Evolutionary conservation across 139 green algal species (phyloP).

Genomic region (Monoraphidium neglectum): DNA sequence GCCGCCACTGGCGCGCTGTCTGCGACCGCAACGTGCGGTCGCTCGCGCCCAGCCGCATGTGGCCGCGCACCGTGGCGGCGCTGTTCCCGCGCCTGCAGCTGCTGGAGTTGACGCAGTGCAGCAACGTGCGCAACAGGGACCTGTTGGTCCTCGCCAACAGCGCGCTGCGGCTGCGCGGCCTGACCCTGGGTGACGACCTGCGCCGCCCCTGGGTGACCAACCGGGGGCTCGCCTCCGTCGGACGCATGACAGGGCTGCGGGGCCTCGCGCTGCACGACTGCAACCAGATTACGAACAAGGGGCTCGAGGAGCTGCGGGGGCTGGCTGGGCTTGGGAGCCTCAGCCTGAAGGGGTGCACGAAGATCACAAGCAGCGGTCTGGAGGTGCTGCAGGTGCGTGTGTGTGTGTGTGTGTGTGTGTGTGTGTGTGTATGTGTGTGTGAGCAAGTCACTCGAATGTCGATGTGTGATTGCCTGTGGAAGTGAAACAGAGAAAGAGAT

Average conservation of each 20-base stretch:
- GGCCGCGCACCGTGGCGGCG: slow-evolving; percentile 13
- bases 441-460: too few species aligned
- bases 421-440: too few species aligned
- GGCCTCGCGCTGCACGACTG: slow-evolving; percentile 28
- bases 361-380: slow-evolving; percentile 37
- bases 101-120: too few species aligned
- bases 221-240: slow-evolving; percentile 25
- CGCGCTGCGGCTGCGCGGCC: slow-evolving; percentile 10
- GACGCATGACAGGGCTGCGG: slow-evolving; percentile 20
- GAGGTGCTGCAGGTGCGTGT: slow-evolving; percentile 29
- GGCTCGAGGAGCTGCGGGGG: slow-evolving; percentile 8
- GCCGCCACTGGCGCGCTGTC: slow-evolving; percentile 23
- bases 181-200: slow-evolving; percentile 25
- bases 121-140: too few species aligned
- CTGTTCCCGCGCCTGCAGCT: slow-evolving; percentile 1
- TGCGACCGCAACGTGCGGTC: slow-evolving; percentile 22
- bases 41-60: slow-evolving; percentile 8
- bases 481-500: too few species aligned
- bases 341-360: slow-evolving; percentile 25
- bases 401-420: background rate
- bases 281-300: slow-evolving; percentile 38
- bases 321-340: slow-evolving; percentile 15
- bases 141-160: too few species aligned
- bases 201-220: slow-evolving; percentile 38
- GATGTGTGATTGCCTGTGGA: too few species aligned